Percentiles rank a stretch among this genome's conserved stretches.
Conservation (phyloP, 78 protist species). For the Dictyostelium intermedium region DNA sequence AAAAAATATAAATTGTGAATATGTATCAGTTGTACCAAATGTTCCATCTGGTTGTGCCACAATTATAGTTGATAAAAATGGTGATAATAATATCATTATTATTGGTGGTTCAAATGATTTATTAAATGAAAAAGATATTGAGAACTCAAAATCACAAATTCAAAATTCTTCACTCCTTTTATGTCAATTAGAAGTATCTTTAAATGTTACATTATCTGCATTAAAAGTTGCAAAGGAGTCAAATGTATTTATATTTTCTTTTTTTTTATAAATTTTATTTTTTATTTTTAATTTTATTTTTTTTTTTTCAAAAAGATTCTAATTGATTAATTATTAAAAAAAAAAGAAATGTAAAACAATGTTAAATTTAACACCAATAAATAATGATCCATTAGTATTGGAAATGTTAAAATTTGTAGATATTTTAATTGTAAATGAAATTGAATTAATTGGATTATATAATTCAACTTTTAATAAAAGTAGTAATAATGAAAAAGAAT, state of each 20-base stretch:
- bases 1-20: neutral
- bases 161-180: constrained; percentile 13
- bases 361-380: constrained; percentile 56
- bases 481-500: neutral
- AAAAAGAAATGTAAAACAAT: constrained; percentile 34
- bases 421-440: constrained; percentile 59
- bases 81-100: constrained; percentile 70
- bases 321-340: neutral
- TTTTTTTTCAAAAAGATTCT: too few relatives aligned
- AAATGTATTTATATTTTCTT: neutral
- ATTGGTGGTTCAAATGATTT: constrained; percentile 76
- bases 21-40: constrained; percentile 2
- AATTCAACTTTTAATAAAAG: neutral
- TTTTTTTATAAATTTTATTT: too few relatives aligned
- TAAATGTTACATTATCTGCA: constrained; percentile 18
- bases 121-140: constrained; percentile 16
- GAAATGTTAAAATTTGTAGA: constrained; percentile 27
- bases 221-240: constrained; percentile 49
- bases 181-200: constrained; percentile 63
- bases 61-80: constrained; percentile 72
- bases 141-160: constrained; percentile 23
- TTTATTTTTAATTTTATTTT: too few relatives aligned
- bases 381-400: constrained; percentile 8
- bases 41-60: constrained; percentile 78
- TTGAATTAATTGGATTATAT: constrained; percentile 7